These are phyloP conservation scores for Erythrophleum ivorense DNA, from an alignment of 331 rosid species.

Conservation along the genomic window DNA sequence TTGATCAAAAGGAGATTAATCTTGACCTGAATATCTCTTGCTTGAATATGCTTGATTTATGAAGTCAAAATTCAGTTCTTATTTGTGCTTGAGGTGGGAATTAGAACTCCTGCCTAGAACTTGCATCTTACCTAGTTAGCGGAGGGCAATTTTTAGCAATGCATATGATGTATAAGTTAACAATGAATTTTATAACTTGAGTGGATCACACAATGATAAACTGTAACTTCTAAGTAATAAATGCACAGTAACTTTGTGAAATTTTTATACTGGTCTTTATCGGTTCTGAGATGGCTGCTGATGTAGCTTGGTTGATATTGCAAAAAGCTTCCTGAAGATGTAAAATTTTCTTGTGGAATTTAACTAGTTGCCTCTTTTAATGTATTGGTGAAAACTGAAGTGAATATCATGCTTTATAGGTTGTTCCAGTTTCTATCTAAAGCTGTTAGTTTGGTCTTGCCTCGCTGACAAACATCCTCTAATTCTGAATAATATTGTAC, in stretches of 20 bases:
- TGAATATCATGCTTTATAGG: not conserved
- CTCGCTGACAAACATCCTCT: not conserved
- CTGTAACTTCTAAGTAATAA: not conserved
- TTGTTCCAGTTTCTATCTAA: not conserved
- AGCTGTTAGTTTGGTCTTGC: not conserved
- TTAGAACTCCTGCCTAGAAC: too few relatives aligned
- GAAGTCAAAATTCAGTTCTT: not conserved
- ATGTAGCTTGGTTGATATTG: not conserved
- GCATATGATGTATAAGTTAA: conserved; percentile 20
- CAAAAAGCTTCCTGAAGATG: not conserved
- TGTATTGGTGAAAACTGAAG: not conserved
- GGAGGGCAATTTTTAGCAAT: conserved; percentile 21
- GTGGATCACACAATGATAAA: conserved; percentile 16
- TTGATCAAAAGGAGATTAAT: not conserved
- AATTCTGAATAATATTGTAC: not conserved
- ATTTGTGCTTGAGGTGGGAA: not conserved
- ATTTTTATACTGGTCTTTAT: not conserved
- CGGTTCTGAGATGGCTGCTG: not conserved
- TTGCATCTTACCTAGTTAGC: not conserved
- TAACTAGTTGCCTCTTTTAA: not conserved
- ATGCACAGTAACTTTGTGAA: not conserved
- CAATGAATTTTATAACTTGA: conserved; percentile 5
- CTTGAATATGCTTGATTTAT: not conserved
- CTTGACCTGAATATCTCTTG: conserved; percentile 30
- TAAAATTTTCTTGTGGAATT: not conserved